phyloP scores from a whole-genome alignment of 192 early-diverging fungal genomes.

The Coemansia sp. region DNA sequence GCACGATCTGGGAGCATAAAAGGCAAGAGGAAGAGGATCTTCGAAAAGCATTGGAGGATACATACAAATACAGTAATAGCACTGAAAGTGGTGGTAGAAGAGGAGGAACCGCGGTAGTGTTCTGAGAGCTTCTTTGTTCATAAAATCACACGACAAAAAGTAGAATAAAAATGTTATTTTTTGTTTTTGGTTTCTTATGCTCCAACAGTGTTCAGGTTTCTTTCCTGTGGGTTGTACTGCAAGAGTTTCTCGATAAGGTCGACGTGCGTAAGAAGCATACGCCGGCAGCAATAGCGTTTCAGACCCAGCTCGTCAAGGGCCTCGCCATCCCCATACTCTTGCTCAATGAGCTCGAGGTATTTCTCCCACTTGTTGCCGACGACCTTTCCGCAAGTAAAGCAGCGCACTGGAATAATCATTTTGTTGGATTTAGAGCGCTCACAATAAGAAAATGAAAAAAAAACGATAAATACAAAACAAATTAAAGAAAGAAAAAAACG shows the following conservation, averaged over 20 bases:
- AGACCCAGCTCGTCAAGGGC: slow-evolving; percentile 72
- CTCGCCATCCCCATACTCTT: slow-evolving; percentile 60
- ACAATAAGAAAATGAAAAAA: slow-evolving; percentile 1
- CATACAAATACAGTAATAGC: not conserved
- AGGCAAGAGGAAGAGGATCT: not conserved
- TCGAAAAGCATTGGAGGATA: not conserved
- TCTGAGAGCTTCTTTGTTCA: not conserved
- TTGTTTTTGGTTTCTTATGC: not conserved
- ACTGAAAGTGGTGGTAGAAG: not conserved
- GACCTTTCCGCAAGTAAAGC: slow-evolving; percentile 98
- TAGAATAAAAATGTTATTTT: not conserved
- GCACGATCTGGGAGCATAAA: slow-evolving; percentile 12
- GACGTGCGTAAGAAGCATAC: slow-evolving; percentile 98
- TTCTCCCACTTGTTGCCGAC: slow-evolving; percentile 97
- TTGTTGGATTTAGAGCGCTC: slow-evolving; percentile 18
- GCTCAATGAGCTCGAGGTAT: slow-evolving; percentile 81
- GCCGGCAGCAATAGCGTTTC: slow-evolving; percentile 94
- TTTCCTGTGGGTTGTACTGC: slow-evolving; percentile 71
- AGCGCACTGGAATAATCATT: slow-evolving; percentile 99
- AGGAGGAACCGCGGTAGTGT: slow-evolving; percentile 2
- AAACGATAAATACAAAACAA: not conserved
- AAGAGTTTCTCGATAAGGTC: slow-evolving; percentile 98
- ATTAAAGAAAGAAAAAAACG: slow-evolving; percentile 6
- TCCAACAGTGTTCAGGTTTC: not conserved
- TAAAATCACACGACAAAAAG: not conserved